Conservation (phyloP, 2,329 filamentous ascomycete genomes). For the Penicillium brasilianum region DNA sequence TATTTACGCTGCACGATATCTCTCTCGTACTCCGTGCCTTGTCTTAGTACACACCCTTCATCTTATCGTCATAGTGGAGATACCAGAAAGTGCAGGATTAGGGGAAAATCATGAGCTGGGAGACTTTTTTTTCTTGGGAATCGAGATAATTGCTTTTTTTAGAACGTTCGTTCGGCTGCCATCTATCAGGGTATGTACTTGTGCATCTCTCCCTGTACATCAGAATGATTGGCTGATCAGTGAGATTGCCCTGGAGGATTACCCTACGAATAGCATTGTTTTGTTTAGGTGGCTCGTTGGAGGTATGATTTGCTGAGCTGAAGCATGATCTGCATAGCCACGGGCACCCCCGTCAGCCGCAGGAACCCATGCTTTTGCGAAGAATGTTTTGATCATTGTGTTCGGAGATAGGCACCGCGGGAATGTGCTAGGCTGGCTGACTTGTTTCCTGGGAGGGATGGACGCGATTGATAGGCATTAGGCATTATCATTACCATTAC, state of each 20-base stretch:
- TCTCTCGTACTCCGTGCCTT: background rate
- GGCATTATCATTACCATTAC: conserved; percentile 1
- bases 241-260: background rate
- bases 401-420: background rate
- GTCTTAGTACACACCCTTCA: background rate
- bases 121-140: conserved; percentile 6
- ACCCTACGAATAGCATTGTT: background rate
- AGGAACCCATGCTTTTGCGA: conserved; percentile 25
- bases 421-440: conserved; percentile 29
- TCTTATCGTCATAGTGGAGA: conserved; percentile 12
- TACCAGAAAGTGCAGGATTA: background rate
- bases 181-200: background rate
- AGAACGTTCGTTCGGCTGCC: background rate
- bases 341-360: conserved; percentile 16
- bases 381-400: conserved; percentile 16
- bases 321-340: conserved; percentile 4
- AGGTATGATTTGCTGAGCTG: conserved; percentile 2
- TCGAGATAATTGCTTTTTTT: background rate
- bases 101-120: background rate
- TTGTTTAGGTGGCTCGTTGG: background rate
- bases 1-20: background rate
- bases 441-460: conserved; percentile 11
- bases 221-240: conserved; percentile 1
- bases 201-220: background rate
- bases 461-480: background rate